These are phyloP conservation scores for Trichodelitschia bisporula DNA, from an alignment of 495 filamentous ascomycete genomes.

Conservation along the genomic window DNA sequence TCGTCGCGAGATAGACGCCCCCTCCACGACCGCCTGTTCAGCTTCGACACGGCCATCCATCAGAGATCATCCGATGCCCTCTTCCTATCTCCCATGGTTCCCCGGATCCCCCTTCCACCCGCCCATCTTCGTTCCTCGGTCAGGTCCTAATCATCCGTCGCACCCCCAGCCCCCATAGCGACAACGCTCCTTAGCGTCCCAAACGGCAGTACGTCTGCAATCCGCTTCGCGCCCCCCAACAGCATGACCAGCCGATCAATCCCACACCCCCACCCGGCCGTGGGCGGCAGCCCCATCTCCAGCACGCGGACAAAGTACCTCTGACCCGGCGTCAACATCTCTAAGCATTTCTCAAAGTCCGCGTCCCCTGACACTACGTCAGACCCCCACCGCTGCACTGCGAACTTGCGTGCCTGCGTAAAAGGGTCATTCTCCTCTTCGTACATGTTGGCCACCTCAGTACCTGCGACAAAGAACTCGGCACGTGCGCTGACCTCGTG, in stretches of 20 bases:
- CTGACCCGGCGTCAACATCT: too few species aligned
- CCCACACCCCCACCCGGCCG: conserved; percentile 89
- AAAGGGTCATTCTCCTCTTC: conserved; percentile 93
- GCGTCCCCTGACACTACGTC: conserved; percentile 17
- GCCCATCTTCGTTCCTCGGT: too few species aligned
- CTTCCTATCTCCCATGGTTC: too few species aligned
- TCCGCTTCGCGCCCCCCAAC: conserved; percentile 47
- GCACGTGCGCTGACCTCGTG: conserved; percentile 56
- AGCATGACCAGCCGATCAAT: conserved; percentile 80
- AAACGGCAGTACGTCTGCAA: conserved; percentile 67
- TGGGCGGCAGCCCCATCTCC: conserved; percentile 74
- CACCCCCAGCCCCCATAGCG: conserved; percentile 7
- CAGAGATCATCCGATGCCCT: too few species aligned
- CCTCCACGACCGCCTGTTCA: too few species aligned
- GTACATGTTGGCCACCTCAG: conserved; percentile 81
- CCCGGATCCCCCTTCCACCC: too few species aligned
- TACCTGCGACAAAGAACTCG: conserved; percentile 63
- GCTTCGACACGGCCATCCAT: too few species aligned
- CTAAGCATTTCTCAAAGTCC: conserved; percentile 58
- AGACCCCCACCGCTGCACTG: conserved; percentile 21
- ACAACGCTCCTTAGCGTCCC: conserved; percentile 56
- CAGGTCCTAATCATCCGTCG: too few species aligned
- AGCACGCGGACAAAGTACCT: conserved; percentile 56
- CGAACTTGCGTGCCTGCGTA: conserved; percentile 67
- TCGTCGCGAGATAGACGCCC: too few species aligned